Percentiles rank a stretch among this genome's conserved stretches.
Conservation (phyloP, 1,284 basidiomycete species). For the Fistulinella staudtii region DNA sequence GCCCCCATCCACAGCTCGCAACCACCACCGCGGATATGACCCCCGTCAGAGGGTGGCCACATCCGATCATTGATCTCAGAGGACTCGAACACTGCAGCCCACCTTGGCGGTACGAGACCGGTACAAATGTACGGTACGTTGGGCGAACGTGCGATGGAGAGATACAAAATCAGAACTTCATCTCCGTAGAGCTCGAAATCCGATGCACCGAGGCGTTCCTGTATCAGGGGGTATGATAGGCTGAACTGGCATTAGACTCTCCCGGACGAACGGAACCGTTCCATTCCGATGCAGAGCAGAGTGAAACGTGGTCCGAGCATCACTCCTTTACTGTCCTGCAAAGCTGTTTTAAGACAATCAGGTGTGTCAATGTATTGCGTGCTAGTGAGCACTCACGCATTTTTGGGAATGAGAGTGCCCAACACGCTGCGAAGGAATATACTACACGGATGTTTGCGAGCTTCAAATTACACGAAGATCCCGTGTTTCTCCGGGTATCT, state of each 20-base stretch:
- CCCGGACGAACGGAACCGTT: slow-evolving; percentile 11
- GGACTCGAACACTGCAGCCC: slow-evolving; percentile 8
- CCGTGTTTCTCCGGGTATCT: slow-evolving; percentile 1
- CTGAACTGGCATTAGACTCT: slow-evolving; percentile 27
- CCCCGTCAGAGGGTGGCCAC: slow-evolving; percentile 5
- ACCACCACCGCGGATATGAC: slow-evolving; percentile 26
- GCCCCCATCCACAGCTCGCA: neutral
- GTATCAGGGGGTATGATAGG: slow-evolving; percentile 12
- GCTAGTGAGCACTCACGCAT: slow-evolving; percentile 1
- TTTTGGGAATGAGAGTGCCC: slow-evolving; percentile 23
- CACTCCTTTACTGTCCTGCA: slow-evolving; percentile 9
- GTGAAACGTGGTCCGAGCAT: slow-evolving; percentile 12
- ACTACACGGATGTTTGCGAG: slow-evolving; percentile 12
- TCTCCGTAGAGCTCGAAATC: slow-evolving; percentile 27
- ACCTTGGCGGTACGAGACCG: slow-evolving; percentile 11
- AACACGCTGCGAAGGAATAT: slow-evolving; percentile 5
- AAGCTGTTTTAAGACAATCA: slow-evolving; percentile 16
- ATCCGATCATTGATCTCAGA: slow-evolving; percentile 25
- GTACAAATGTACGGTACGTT: slow-evolving; percentile 13
- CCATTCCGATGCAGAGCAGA: slow-evolving; percentile 11
- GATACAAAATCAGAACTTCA: slow-evolving; percentile 21
- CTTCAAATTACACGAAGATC: slow-evolving; percentile 10
- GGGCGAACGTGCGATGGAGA: slow-evolving; percentile 28
- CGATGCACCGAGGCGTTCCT: slow-evolving; percentile 31
- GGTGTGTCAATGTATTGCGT: slow-evolving; percentile 5